Conservation (phyloP, 768 basidiomycete species). For the Tephrocybe rancida region DNA sequence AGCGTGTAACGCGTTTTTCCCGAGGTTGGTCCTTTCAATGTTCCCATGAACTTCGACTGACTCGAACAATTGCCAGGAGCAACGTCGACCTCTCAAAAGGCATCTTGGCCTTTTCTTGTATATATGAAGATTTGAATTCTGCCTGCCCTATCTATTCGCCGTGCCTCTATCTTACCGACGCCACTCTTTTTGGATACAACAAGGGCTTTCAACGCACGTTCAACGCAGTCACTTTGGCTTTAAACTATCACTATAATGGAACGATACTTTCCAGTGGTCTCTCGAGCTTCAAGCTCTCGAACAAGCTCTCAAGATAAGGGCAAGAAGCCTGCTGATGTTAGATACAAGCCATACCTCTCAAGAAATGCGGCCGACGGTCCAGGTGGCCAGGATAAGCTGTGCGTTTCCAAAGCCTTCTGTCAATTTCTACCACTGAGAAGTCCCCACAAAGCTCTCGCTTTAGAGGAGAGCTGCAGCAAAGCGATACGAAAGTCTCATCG, state of each 20-base stretch:
- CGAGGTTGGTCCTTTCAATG: background rate
- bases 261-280: constrained; percentile 24
- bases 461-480: constrained; percentile 15
- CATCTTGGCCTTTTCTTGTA: background rate
- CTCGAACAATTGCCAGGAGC: background rate
- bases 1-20: background rate
- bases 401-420: background rate
- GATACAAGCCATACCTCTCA: constrained; percentile 19
- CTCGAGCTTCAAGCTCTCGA: constrained; percentile 12
- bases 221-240: background rate
- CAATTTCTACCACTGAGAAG: constrained; percentile 6
- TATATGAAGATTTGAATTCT: constrained; percentile 2
- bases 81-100: background rate
- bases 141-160: background rate
- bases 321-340: constrained; percentile 13
- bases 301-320: constrained; percentile 14
- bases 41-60: constrained; percentile 1
- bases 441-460: constrained; percentile 5
- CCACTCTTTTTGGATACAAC: background rate
- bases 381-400: constrained; percentile 16
- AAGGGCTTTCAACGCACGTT: background rate
- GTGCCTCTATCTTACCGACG: background rate
- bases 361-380: background rate
- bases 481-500: constrained; percentile 31
- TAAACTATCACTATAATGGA: constrained; percentile 16